Percentiles rank a stretch among this genome's conserved stretches.
Conservation (phyloP, 768 basidiomycete species). For the Rhodotorula diobovata region DNA sequence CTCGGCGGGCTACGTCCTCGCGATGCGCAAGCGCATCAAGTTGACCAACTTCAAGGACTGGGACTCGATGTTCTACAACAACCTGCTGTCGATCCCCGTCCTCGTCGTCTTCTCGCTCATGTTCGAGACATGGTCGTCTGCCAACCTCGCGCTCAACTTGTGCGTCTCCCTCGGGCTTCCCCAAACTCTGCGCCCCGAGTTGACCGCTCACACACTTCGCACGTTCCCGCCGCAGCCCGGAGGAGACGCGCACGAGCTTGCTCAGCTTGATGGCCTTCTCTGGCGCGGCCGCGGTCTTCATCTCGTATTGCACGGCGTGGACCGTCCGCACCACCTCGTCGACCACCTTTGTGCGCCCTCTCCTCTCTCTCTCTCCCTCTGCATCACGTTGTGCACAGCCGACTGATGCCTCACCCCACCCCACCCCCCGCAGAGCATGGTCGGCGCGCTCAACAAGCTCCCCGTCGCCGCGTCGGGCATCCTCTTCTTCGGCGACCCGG, state of each 20-base stretch:
- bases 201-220: conserved; percentile 1
- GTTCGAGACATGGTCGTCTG: conserved; percentile 81
- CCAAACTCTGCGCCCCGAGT: not conserved
- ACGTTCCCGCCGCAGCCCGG: conserved; percentile 59
- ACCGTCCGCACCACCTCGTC: conserved; percentile 92
- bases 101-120: conserved; percentile 73
- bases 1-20: conserved; percentile 85
- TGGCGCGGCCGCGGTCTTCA: conserved; percentile 94
- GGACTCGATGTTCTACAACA: conserved; percentile 99
- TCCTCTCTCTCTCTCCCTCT: not conserved
- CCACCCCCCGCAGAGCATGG: conserved; percentile 60
- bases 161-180: conserved; percentile 52
- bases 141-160: conserved; percentile 79
- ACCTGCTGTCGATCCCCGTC: conserved; percentile 87
- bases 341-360: conserved; percentile 67
- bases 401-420: too few relatives aligned
- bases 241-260: conserved; percentile 69
- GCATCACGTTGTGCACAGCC: not conserved
- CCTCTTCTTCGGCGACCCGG: conserved; percentile 89
- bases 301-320: conserved; percentile 96
- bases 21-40: conserved; percentile 97
- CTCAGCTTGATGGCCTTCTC: conserved; percentile 88
- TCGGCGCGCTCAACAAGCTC: conserved; percentile 92
- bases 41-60: conserved; percentile 90
- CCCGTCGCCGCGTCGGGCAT: conserved; percentile 98